Percentiles rank a stretch among this genome's conserved stretches.
These are phyloP conservation scores for Xylaria scruposa DNA, from an alignment of 495 filamentous ascomycete genomes.

Conservation along the genomic window DNA sequence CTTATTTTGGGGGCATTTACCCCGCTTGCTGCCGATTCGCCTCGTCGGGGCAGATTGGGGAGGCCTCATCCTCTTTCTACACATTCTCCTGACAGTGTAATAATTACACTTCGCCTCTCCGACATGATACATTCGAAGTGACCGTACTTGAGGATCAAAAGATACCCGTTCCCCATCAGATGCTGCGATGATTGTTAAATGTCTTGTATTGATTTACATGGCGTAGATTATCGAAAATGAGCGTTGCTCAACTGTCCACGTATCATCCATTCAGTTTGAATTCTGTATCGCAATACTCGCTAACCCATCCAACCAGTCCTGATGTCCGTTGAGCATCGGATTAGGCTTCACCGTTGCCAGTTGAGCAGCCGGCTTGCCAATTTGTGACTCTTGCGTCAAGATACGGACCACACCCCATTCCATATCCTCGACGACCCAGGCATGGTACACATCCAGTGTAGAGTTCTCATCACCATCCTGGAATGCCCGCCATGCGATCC, in stretches of 20 bases:
- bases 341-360: constrained; percentile 21
- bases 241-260: neutral
- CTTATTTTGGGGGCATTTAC: too few species aligned
- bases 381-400: constrained; percentile 24
- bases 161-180: too few species aligned
- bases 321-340: constrained; percentile 21
- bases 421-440: constrained; percentile 26
- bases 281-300: neutral
- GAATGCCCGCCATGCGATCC: constrained; percentile 17
- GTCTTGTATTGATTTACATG: neutral
- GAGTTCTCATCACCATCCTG: constrained; percentile 11
- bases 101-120: too few species aligned
- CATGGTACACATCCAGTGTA: constrained; percentile 13
- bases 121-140: too few species aligned
- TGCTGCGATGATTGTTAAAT: too few species aligned
- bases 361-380: constrained; percentile 12
- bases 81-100: too few species aligned
- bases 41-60: too few species aligned
- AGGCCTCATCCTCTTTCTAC: too few species aligned
- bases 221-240: too few species aligned
- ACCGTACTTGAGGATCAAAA: too few species aligned
- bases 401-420: constrained; percentile 24
- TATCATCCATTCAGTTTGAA: neutral
- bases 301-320: constrained; percentile 27
- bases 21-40: too few species aligned